phyloP scores from a whole-genome alignment of 345 rosid genomes.

The Dovyalis caffra region DNA sequence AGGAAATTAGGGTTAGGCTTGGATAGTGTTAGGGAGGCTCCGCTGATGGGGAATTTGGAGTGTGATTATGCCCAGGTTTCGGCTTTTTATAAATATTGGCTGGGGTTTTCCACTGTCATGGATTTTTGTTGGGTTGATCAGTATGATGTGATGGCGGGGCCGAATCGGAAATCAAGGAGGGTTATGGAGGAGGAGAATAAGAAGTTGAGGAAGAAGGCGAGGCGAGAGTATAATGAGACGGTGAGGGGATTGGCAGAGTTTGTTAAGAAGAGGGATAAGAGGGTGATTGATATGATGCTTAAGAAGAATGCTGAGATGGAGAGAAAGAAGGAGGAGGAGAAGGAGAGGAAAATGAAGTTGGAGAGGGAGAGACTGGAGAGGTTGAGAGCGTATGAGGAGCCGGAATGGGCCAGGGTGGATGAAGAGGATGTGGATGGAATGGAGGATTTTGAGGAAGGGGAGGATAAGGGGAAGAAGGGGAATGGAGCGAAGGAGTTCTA shows the following conservation, averaged over 20 bases:
- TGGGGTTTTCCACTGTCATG: slow-evolving; percentile 76
- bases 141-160: slow-evolving; percentile 70
- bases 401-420: slow-evolving; percentile 60
- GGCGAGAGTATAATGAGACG: slow-evolving; percentile 72
- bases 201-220: slow-evolving; percentile 85
- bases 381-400: slow-evolving; percentile 53
- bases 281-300: slow-evolving; percentile 75
- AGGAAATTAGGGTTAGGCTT: slow-evolving; percentile 57
- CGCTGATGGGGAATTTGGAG: slow-evolving; percentile 84
- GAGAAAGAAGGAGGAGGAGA: slow-evolving; percentile 58
- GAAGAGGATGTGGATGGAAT: slow-evolving; percentile 40
- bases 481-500: slow-evolving; percentile 52
- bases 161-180: slow-evolving; percentile 70
- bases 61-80: slow-evolving; percentile 71
- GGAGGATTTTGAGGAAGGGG: slow-evolving; percentile 41
- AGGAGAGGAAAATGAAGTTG: slow-evolving; percentile 57
- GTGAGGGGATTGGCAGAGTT: slow-evolving; percentile 81
- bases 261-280: slow-evolving; percentile 91
- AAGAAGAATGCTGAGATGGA: slow-evolving; percentile 70
- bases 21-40: slow-evolving; percentile 64
- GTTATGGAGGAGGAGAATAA: slow-evolving; percentile 91
- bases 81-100: slow-evolving; percentile 85
- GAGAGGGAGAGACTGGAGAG: slow-evolving; percentile 69
- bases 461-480: slow-evolving; percentile 22
- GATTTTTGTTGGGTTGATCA: slow-evolving; percentile 89